phyloP scores from a whole-genome alignment of 2,329 filamentous ascomycete species.

The Aspergillus udagawae region DNA sequence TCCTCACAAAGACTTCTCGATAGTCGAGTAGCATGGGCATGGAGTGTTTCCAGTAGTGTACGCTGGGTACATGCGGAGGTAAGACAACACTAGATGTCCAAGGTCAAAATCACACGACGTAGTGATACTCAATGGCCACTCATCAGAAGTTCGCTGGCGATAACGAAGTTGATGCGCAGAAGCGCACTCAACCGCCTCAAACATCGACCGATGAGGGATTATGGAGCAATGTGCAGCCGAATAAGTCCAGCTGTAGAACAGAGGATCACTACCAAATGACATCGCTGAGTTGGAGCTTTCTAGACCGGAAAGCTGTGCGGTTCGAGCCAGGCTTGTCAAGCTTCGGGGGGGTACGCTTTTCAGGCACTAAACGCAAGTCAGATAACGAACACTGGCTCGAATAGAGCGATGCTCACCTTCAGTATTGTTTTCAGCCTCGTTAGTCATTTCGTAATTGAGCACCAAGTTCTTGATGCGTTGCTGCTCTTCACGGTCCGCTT shows the following conservation, averaged over 20 bases:
- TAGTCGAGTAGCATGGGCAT: not conserved
- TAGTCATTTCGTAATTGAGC: conserved; percentile 89
- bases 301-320: conserved; percentile 72
- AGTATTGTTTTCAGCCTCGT: conserved; percentile 67
- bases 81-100: not conserved
- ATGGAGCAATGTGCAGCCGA: not conserved
- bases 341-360: conserved; percentile 40
- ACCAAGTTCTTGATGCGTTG: conserved; percentile 98
- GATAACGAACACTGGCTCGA: conserved; percentile 31
- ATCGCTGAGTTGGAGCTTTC: conserved; percentile 92
- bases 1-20: not conserved
- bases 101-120: not conserved
- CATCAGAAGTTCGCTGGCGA: not conserved
- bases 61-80: not conserved
- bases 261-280: conserved; percentile 77
- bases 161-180: not conserved
- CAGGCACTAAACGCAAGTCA: conserved; percentile 25
- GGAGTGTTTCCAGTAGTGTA: not conserved
- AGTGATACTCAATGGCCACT: not conserved
- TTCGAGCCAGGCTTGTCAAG: conserved; percentile 58
- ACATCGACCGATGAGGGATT: not conserved
- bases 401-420: conserved; percentile 62
- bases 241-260: not conserved
- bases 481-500: conserved; percentile 92
- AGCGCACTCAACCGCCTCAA: not conserved